Base-by-base conservation (phyloP, 2,329 filamentous ascomycete species). In the Trichophyton mentagrophytes region DNA sequence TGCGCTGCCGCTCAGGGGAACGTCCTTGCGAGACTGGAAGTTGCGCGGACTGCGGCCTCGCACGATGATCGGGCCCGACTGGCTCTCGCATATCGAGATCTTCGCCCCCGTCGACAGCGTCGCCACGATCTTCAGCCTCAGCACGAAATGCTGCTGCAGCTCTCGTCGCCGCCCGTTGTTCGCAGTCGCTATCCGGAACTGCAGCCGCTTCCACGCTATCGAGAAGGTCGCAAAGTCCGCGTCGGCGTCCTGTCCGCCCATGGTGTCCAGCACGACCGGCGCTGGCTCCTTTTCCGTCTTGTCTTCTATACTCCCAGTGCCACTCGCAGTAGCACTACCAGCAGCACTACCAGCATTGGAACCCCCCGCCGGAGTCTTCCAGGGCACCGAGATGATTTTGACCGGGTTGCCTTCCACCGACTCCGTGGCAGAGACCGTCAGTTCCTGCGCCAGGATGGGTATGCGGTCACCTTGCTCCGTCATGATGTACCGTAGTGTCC, bases 131-230 rank as follows among this genome's bases (percentile, higher is more conserved):
- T 92, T 95, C 58, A 97, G 78, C 64, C 90, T 87, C 61, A 97
- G 81, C 9, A 95, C 85, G 73, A 97, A 97, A 75, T 97, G 92
- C 71, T 97, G 92, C 71, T 97, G 92, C 53, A 97, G 81, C 72
- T 97, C 92, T 76, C 96, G 95, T 64, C 92, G 82, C 63, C 92
- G 85, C 9, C 92, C 92, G 71, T 97, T 97, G 76, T 97, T 97
- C 61, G 92, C 92, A 7, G 92, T 97, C 17, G 92, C 92, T 72
- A 92, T 95, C 67, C 92, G 82, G 70, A 97, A 97, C 69, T 97
- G 92, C 64, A 97, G 76, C 61, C 92, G 83, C 68, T 93, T 90
- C 90, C 92, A 97, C 55, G 90, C 89, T 65, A 97, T 91, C 3
- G 91, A 91, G 68, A 95, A 95, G 51, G 89, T 90, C 15, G 89